These are phyloP conservation scores for Pachyrhizus erosus DNA, from an alignment of 306 rosid genomes.

Conservation along the genomic window DNA sequence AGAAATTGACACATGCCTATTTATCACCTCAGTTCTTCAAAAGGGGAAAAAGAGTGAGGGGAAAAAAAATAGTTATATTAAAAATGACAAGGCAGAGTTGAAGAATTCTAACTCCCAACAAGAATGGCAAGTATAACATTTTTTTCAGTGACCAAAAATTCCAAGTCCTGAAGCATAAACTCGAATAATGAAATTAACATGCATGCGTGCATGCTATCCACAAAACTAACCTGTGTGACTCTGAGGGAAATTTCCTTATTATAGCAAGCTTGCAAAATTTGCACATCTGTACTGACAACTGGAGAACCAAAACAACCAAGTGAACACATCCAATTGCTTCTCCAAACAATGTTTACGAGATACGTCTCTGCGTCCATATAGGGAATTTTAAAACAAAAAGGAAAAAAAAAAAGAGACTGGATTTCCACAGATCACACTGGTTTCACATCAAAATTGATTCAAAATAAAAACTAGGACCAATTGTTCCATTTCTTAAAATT, in stretches of 20 bases:
- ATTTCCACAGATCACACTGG: constrained; percentile 41
- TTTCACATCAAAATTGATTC: constrained; percentile 41
- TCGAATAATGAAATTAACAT: constrained; percentile 29
- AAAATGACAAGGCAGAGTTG: not conserved
- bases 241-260: constrained; percentile 47
- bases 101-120: not conserved
- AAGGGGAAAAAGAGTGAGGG: not conserved
- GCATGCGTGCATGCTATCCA: constrained; percentile 1
- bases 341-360: constrained; percentile 41
- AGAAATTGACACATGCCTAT: not conserved
- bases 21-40: not conserved
- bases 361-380: constrained; percentile 41
- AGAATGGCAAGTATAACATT: too few relatives aligned
- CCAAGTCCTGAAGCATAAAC: constrained; percentile 10
- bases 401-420: not conserved
- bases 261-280: constrained; percentile 43
- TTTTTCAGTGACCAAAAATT: constrained; percentile 19
- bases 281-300: constrained; percentile 58
- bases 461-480: constrained; percentile 21
- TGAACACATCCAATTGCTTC: constrained; percentile 61
- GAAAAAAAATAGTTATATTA: not conserved
- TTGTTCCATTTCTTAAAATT: constrained; percentile 17
- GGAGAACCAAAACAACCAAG: constrained; percentile 55
- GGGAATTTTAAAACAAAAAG: constrained; percentile 22
- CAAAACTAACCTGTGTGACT: constrained; percentile 51